Conservation (phyloP, 495 filamentous ascomycete genomes). For the Thermothielavioides terrestris region DNA sequence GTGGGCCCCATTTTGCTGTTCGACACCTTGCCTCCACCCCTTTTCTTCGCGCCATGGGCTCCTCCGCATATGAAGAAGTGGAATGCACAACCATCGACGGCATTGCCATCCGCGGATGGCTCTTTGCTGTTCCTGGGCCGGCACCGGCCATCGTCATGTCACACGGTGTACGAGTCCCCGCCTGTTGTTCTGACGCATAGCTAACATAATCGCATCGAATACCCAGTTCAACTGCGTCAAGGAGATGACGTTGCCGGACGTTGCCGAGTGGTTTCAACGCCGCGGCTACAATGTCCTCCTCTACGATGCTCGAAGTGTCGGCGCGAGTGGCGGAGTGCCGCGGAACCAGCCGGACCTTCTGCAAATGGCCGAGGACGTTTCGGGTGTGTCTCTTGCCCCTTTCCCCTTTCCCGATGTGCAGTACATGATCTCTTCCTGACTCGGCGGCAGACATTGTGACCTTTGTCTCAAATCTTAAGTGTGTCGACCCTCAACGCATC, state of each 20-base stretch:
- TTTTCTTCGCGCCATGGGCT: not conserved
- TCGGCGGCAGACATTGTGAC: slow-evolving; percentile 34
- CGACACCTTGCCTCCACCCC: not conserved
- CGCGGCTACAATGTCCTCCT: slow-evolving; percentile 29
- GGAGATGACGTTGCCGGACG: slow-evolving; percentile 29
- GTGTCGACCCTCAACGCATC: slow-evolving; percentile 29
- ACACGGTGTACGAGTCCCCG: slow-evolving; percentile 23
- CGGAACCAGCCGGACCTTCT: slow-evolving; percentile 35
- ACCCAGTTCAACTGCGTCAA: slow-evolving; percentile 40
- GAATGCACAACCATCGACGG: slow-evolving; percentile 34
- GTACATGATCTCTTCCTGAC: too few species aligned
- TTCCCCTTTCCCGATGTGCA: too few species aligned
- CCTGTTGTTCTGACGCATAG: not conserved
- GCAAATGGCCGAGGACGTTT: slow-evolving; percentile 29
- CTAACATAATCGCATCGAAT: not conserved
- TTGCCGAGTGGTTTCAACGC: slow-evolving; percentile 33
- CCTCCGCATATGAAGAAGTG: slow-evolving; percentile 1
- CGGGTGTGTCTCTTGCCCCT: too few species aligned
- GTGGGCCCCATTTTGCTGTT: not conserved
- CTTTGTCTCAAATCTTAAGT: slow-evolving; percentile 18
- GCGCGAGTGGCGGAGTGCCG: slow-evolving; percentile 36
- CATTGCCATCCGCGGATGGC: slow-evolving; percentile 18
- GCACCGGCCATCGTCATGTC: slow-evolving; percentile 33
- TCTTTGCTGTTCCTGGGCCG: slow-evolving; percentile 19
- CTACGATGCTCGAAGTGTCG: slow-evolving; percentile 35